phyloP scores from a whole-genome alignment of 202 grass and related monocot genomes.

The Saccharum hybrid region DNA sequence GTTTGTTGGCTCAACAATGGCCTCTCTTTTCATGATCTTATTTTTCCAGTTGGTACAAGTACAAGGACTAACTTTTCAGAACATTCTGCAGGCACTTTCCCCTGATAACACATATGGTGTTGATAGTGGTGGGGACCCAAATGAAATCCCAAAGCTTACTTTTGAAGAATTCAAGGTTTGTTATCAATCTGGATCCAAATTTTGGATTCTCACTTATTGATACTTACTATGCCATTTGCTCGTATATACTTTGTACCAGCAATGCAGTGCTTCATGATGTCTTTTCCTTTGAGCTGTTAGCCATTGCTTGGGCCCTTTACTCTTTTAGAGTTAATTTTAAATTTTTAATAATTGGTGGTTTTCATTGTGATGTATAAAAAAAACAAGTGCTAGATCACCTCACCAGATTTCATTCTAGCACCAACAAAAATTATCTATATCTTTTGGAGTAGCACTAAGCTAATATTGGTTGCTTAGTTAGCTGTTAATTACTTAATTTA shows the following conservation, averaged over 20 bases:
- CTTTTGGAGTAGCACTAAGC: conserved; percentile 24
- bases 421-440: background rate
- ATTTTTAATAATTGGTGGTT: conserved; percentile 5
- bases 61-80: conserved; percentile 24
- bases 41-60: conserved; percentile 24
- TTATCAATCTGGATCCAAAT: conserved; percentile 34
- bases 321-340: conserved; percentile 21
- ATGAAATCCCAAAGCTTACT: conserved; percentile 95
- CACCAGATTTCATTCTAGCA: conserved; percentile 5
- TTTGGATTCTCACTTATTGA: conserved; percentile 22
- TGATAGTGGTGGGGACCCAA: conserved; percentile 96
- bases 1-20: background rate
- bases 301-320: background rate
- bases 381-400: conserved; percentile 10
- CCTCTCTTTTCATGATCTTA: conserved; percentile 20
- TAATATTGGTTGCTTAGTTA: conserved; percentile 37
- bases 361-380: conserved; percentile 21
- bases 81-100: conserved; percentile 77
- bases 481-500: conserved; percentile 29
- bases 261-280: background rate
- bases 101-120: conserved; percentile 98
- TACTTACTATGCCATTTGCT: conserved; percentile 19
- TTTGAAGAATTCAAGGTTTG: conserved; percentile 99
- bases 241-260: background rate
- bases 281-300: conserved; percentile 11